These are phyloP conservation scores for Baorangia bicolor DNA, from an alignment of 768 basidiomycete genomes.

Conservation along the genomic window DNA sequence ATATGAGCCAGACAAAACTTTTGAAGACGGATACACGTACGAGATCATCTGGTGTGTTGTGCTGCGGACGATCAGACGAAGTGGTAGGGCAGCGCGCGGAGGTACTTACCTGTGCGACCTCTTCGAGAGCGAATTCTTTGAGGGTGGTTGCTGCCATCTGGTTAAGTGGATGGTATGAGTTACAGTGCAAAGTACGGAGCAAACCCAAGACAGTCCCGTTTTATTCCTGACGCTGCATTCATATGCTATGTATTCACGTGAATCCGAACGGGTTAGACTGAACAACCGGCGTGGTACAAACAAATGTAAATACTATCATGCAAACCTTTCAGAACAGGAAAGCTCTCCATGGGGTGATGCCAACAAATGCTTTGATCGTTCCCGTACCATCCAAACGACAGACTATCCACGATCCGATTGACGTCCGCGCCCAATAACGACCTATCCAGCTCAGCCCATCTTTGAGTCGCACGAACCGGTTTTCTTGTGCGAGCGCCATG, in stretches of 20 bases:
- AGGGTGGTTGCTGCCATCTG: conserved; percentile 34
- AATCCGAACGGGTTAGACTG: background rate
- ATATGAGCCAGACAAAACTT: background rate
- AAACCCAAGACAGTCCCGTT: background rate
- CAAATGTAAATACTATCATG: background rate
- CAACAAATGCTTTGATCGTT: no score
- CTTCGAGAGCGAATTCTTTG: conserved; percentile 54
- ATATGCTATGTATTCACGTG: conserved; percentile 13
- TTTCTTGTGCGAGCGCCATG: conserved; percentile 57
- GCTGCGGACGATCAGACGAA: conserved; percentile 38
- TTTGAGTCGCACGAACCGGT: conserved; percentile 59
- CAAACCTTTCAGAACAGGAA: no score
- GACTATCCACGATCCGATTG: conserved; percentile 49
- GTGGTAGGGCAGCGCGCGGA: background rate
- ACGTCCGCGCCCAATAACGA: conserved; percentile 59
- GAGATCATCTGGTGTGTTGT: conserved; percentile 76
- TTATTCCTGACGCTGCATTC: background rate
- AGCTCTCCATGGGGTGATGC: no score
- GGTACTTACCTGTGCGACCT: conserved; percentile 50
- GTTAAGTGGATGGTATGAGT: background rate
- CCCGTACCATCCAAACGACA: no score
- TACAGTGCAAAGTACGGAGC: background rate
- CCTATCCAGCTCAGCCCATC: conserved; percentile 53
- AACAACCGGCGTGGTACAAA: background rate
- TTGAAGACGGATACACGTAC: conserved; percentile 35